These are phyloP conservation scores for Xerocomellus dryophilus DNA, from an alignment of 768 basidiomycete genomes.

Conservation along the genomic window DNA sequence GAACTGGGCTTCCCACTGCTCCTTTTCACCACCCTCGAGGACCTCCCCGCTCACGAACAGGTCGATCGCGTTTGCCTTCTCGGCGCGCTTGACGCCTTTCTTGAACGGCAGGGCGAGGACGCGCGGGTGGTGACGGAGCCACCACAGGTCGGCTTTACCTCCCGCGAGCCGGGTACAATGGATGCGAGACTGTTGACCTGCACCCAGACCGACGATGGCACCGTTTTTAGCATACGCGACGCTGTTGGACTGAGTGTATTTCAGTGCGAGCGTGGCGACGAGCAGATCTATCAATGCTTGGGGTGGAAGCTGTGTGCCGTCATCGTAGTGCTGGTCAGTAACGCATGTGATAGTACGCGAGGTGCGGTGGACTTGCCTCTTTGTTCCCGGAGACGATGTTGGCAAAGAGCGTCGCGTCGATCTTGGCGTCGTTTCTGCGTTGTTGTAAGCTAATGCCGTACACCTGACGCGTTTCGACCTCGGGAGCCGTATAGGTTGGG, in stretches of 20 bases:
- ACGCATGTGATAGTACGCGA: neutral
- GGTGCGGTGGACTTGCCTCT: slow-evolving; percentile 48
- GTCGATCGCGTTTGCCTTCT: slow-evolving; percentile 98
- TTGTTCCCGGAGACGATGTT: slow-evolving; percentile 90
- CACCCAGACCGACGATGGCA: slow-evolving; percentile 91
- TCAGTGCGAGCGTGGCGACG: slow-evolving; percentile 93
- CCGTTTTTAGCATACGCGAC: slow-evolving; percentile 94
- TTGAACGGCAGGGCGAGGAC: slow-evolving; percentile 94
- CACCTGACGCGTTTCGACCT: slow-evolving; percentile 90
- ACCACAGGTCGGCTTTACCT: slow-evolving; percentile 98
- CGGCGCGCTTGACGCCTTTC: slow-evolving; percentile 94
- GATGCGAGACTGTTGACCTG: slow-evolving; percentile 97
- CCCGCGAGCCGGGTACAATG: slow-evolving; percentile 99
- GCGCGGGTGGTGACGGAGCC: slow-evolving; percentile 94
- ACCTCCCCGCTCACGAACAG: slow-evolving; percentile 89
- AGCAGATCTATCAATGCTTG: slow-evolving; percentile 86
- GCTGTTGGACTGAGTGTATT: slow-evolving; percentile 99
- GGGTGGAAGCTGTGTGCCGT: slow-evolving; percentile 56
- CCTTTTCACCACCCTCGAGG: slow-evolving; percentile 84
- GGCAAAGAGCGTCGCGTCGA: slow-evolving; percentile 73
- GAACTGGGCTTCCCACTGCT: slow-evolving; percentile 89
- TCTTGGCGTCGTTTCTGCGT: slow-evolving; percentile 84
- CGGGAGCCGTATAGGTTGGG: slow-evolving; percentile 72
- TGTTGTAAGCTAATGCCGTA: slow-evolving; percentile 92
- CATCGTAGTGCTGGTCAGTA: neutral